Evolutionary conservation across 179 eudicot species (phyloP), one percentile per base, ranked within the genome.

Genomic region (Corrigiola litoralis): DNA sequence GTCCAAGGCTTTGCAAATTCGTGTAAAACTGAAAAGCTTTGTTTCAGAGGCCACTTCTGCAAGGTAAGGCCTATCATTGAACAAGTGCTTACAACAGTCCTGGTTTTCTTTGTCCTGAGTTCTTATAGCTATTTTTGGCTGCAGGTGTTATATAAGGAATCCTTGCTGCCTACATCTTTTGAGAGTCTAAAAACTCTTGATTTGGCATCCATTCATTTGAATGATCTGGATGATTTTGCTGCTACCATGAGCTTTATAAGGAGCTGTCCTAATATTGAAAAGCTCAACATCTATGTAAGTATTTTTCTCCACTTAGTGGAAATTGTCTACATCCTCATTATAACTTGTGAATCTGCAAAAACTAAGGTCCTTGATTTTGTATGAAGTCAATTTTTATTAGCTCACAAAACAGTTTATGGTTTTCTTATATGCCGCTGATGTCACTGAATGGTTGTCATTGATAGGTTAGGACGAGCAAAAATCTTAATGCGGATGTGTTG

Each of bases 201-300:
- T 6, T 33, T 69, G 49, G 13, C 14, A 33, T 44, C 9, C 9
- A 47, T 74, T 20, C 55, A 28, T 45, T 42, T 64, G 51, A 52
- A 28, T 42, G 20, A 27, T n/a, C 32, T 20, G 20, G 56, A 58
- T 51, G 69, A 34, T 18, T 58, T 74, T 28, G 24, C 41, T 10
- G 57, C 78, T 27, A 37, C 42, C 45, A 2, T 63, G 24, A 59
- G 53, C 23, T 20, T 41, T 27, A 25, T 74, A 7, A 55, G 50
- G 50, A 42, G 50, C 42, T 74, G 73, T 25, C 71, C 78, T 64
- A 47, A 29, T 34, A 33, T 69, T 27, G 70, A 69, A 34, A 50
- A 33, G 36, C 78, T 74, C 14, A 4, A 58, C 49, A 74, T 74
- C 67, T 58, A 62, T 42, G 78, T 74, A 69, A 74, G 78, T 36